Evolutionary conservation across 768 basidiomycete genomes (phyloP), one percentile per base, ranked within the genome.

Genomic region (Candolleomyces eurysporus): DNA sequence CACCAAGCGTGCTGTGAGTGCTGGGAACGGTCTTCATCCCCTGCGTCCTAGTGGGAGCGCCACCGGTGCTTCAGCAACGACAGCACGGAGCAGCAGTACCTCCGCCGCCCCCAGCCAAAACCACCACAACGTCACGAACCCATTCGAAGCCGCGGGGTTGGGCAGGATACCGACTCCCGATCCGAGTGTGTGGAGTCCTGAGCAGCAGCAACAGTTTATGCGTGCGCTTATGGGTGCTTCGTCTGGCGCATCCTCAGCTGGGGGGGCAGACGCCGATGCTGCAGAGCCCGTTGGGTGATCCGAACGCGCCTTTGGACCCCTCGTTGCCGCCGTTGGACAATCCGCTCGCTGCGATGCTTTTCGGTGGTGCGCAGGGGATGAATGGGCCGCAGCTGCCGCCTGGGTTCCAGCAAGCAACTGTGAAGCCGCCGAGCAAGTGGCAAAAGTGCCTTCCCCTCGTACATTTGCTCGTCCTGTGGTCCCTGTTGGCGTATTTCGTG

Each of bases 191-290:
- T 90, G 87, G 89, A 82, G 84, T 9, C 75, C 83, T 48, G 86
- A 91, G 61, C 87, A 90, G 61, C 89, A 90, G 66, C 78, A 77
- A 58, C 85, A 88, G 64, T 81, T 91, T 63, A 76, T 91, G 73
- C 82, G 84, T 61, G 88, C 89, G 2, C 76, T 92, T 32, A 80
- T 90, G 66, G 69, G 68, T 60, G 72, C 71, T 39, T 67, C 70
- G 6, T 56, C 52, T 56, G 42, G 48, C 32, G 32, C 32, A 4
- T 32, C 32, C 32, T 32, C 32, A 53, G 56, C 61, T n/a, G 31
- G 43, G 19, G 42, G 14, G 76, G 73, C 68, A 36, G 72, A 67
- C 39, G 59, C 65, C 46, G 59, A 32, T 51, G 60, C 57, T 64
- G 2, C 68, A 66, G 40, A 66, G 69, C n/a, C 65, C 64, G 14